Base-by-base conservation (phyloP, 2,329 filamentous ascomycete species). In the Trichoderma endophyticum region DNA sequence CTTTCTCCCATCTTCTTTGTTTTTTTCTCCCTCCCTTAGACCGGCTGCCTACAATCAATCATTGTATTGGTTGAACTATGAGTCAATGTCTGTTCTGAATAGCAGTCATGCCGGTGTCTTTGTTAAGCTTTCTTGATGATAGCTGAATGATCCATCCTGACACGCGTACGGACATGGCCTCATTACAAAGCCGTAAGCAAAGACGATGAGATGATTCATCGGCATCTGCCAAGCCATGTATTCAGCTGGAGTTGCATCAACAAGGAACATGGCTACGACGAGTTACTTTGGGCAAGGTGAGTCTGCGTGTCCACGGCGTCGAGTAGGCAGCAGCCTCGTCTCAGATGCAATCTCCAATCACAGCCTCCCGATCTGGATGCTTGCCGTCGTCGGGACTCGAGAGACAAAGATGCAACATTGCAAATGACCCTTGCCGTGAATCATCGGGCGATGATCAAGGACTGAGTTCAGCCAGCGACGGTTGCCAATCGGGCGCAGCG, bases 171-270 rank as follows among this genome's bases (percentile, higher is more conserved):
- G 6, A 59, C 18, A 60, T 15, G 26, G 34, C 26, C 21, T 59
- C 65, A 57, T 68, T 59, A 59, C 65, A 18, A 68, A 68, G 65
- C 51, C 6, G 65, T 68, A 43, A 68, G 65, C 65, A 68, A 39
- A 54, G 54, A 68, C 57, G 36, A 48, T 18, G 36, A 18, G 24
- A 21, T 68, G 56, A 43, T 68, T 59, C 65, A 68, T 60, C 56
- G 54, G 56, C 65, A 68, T 60, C 56, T 26, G 65, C 24, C 65
- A 48, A 21, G 26, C 36, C 65, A 32, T 30, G n/a, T 28, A 30
- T 54, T 70, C 66, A 70, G 66, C 66, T 62, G 39, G 14, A 24
- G 21, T 62, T 34, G 57, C 30, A 62, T 62, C 39, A 34, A 61
- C 30, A 48, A 6, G 39, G 21, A 30, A 12, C 39, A 62, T 34